Evolutionary conservation across 2,329 filamentous ascomycete genomes (phyloP), one percentile per base, ranked within the genome.

Genomic region (Chaetomium sp.): DNA sequence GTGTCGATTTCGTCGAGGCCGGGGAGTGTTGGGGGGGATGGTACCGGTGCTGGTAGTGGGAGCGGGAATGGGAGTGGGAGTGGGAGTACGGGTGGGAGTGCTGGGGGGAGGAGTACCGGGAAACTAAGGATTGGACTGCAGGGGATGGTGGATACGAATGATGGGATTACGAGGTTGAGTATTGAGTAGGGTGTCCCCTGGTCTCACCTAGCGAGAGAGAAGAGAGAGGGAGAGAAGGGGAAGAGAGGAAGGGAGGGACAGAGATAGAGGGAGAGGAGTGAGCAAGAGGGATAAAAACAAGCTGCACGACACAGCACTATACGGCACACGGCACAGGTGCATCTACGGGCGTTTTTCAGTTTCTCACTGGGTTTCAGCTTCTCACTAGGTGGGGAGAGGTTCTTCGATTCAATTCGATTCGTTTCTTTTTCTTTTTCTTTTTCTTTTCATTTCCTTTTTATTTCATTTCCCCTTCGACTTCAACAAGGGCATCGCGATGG

Each of bases 91-190:
- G 55, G 76, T 35, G 76, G 19, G 19, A 40, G 12, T 40, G 12
- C 12, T n/a, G 14, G 40, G 6, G 14, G 40, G 11, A 6, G 79
- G 78, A 55, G 76, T 5, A 76, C 6, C 79, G 78, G 56, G 76
- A 47, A 52, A 38, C 86, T 76, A 60, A 72, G 89, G 37, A 78
- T 95, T 11, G 90, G 90, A 7, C 79, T 95, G 63, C 91, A 96
- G 71, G 90, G 91, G 1, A 96, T 97, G 91, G 87, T 83, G 14
- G 92, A 96, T 71, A 92, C 92, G n/a, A 90, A 90, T 68, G 92
- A 96, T 69, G 89, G 91, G 1, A 78, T 96, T 61, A 96, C 96
- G 87, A 91, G 92, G 65, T 94, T 97, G 88, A 96, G 89, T 70
- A 96, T 96, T 66, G 91, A 96, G 70, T 96, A 42, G 40, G 12